These are phyloP conservation scores for Corynascus novoguineensis DNA, from an alignment of 495 filamentous ascomycete genomes.

Conservation along the genomic window DNA sequence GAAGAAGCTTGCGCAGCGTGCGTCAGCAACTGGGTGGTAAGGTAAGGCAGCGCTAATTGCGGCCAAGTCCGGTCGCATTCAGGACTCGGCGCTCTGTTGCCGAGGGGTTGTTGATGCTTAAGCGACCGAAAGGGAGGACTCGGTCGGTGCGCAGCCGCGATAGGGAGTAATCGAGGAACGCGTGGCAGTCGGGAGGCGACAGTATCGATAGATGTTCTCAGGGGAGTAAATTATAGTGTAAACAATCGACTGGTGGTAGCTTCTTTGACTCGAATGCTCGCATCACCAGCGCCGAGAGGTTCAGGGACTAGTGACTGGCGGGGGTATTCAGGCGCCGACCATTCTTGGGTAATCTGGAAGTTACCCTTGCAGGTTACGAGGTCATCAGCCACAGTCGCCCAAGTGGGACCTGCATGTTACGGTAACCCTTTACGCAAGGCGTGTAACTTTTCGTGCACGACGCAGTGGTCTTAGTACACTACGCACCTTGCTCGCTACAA, in stretches of 20 bases:
- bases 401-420: constrained; percentile 3
- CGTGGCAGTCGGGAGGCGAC: neutral
- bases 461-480: too few relatives aligned
- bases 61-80: neutral
- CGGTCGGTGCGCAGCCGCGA: neutral
- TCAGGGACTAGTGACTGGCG: neutral
- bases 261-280: constrained; percentile 12
- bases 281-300: constrained; percentile 5
- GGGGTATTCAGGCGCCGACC: neutral
- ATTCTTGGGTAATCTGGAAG: neutral
- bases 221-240: neutral
- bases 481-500: too few relatives aligned
- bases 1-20: neutral
- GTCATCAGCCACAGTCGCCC: constrained; percentile 6
- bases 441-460: neutral
- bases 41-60: constrained; percentile 2
- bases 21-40: neutral
- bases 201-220: neutral
- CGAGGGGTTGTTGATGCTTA: neutral
- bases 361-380: too few relatives aligned
- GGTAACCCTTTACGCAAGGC: neutral
- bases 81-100: neutral
- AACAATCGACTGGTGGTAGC: neutral
- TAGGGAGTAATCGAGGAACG: neutral
- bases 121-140: neutral